These are phyloP conservation scores for Alnus rubra DNA, from an alignment of 306 rosid genomes.

Conservation along the genomic window DNA sequence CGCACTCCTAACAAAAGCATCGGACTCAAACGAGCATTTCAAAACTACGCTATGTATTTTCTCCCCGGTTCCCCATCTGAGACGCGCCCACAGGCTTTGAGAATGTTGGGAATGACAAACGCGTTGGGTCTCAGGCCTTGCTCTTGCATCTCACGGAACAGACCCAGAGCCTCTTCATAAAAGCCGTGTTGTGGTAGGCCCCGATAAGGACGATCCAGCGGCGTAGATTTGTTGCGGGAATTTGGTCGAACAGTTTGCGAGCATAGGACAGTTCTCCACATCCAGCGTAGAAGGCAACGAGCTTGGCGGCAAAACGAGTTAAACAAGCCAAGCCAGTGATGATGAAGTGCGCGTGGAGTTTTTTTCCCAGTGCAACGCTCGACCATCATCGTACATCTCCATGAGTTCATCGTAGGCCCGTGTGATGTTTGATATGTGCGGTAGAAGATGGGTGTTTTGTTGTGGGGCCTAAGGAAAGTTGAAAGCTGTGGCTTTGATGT, in stretches of 20 bases:
- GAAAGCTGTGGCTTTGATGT: too few relatives aligned
- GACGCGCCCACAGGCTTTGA: slow-evolving; percentile 77
- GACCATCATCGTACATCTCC: slow-evolving; percentile 40
- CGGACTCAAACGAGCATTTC: slow-evolving; percentile 53
- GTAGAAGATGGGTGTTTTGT: too few relatives aligned
- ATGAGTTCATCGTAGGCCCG: slow-evolving; percentile 36
- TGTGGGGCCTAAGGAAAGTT: too few relatives aligned
- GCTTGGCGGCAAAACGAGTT: slow-evolving; percentile 57
- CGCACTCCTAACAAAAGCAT: slow-evolving; percentile 62
- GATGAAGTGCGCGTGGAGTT: slow-evolving; percentile 74
- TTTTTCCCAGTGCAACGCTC: slow-evolving; percentile 50
- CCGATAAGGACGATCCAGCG: slow-evolving; percentile 47
- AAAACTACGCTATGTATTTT: slow-evolving; percentile 55
- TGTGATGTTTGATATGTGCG: too few relatives aligned
- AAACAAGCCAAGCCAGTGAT: slow-evolving; percentile 41
- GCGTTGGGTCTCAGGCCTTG: slow-evolving; percentile 37
- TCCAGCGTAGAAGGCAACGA: slow-evolving; percentile 44
- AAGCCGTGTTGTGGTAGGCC: slow-evolving; percentile 58
- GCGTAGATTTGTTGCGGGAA: slow-evolving; percentile 49
- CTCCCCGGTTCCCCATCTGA: slow-evolving; percentile 47
- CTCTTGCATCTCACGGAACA: slow-evolving; percentile 55
- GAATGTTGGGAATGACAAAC: slow-evolving; percentile 69
- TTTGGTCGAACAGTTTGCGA: slow-evolving; percentile 66
- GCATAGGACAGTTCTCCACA: slow-evolving; percentile 57
- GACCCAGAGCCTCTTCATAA: slow-evolving; percentile 45